Conservation (phyloP, 2,329 filamentous ascomycete species). For the Exophiala viscosa region DNA sequence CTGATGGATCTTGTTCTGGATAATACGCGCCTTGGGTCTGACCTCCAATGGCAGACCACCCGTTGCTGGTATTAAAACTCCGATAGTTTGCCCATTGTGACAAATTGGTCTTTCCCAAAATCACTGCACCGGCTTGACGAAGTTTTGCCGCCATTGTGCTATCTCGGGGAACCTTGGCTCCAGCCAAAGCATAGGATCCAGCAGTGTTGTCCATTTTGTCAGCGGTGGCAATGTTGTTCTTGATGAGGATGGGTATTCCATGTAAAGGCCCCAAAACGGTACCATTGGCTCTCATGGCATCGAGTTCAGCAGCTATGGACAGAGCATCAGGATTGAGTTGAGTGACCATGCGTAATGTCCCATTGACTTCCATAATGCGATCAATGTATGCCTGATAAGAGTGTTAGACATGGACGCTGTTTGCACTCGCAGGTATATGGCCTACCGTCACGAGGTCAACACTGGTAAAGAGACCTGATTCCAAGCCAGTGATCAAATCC, state of each 20-base stretch:
- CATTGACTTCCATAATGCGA: slow-evolving; percentile 53
- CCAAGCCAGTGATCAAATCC: slow-evolving; percentile 49
- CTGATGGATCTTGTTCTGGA: slow-evolving; percentile 58
- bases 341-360: slow-evolving; percentile 49
- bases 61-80: slow-evolving; percentile 52
- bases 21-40: slow-evolving; percentile 61
- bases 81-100: slow-evolving; percentile 64
- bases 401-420: not conserved
- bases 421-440: not conserved
- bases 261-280: slow-evolving; percentile 54
- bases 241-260: slow-evolving; percentile 63
- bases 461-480: slow-evolving; percentile 51
- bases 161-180: slow-evolving; percentile 56
- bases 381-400: slow-evolving; percentile 45
- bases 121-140: slow-evolving; percentile 57
- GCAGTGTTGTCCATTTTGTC: slow-evolving; percentile 63
- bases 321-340: slow-evolving; percentile 56
- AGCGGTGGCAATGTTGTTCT: slow-evolving; percentile 63
- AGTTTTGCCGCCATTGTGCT: slow-evolving; percentile 59
- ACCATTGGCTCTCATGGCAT: slow-evolving; percentile 48
- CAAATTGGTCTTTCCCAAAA: slow-evolving; percentile 64
- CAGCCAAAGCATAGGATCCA: slow-evolving; percentile 61
- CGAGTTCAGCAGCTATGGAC: slow-evolving; percentile 47
- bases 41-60: slow-evolving; percentile 63
- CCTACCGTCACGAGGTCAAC: slow-evolving; percentile 51